Percentiles rank a stretch among this genome's conserved stretches.
These are phyloP conservation scores for Russula ochroleuca DNA, from an alignment of 768 basidiomycete species.

Conservation along the genomic window DNA sequence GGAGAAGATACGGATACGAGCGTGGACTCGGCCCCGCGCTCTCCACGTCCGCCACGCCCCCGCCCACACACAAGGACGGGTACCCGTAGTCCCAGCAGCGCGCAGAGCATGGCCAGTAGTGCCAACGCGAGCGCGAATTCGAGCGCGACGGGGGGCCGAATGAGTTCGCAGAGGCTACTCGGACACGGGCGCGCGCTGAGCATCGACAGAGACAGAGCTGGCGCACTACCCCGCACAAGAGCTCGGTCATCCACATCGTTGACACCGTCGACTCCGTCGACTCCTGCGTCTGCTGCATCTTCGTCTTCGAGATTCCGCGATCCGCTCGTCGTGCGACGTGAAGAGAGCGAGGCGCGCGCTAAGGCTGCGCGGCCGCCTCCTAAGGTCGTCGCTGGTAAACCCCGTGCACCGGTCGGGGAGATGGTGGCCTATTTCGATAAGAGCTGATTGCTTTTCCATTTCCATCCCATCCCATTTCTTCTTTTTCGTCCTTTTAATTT, in stretches of 20 bases:
- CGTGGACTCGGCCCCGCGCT: conserved; percentile 1
- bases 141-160: conserved; percentile 15
- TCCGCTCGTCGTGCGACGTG: conserved; percentile 64
- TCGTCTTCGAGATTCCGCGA: conserved; percentile 53
- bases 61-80: conserved; percentile 1
- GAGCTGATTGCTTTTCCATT: conserved; percentile 1
- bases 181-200: conserved; percentile 21
- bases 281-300: conserved; percentile 37
- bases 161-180: conserved; percentile 28
- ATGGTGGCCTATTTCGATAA: conserved; percentile 80
- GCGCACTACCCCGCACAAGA: background rate
- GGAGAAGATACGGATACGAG: conserved; percentile 21
- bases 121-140: background rate
- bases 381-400: conserved; percentile 40
- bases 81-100: background rate
- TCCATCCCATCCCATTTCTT: background rate
- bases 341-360: conserved; percentile 45
- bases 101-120: background rate
- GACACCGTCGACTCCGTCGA: conserved; percentile 20
- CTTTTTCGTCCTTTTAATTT: background rate
- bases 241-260: no score
- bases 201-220: conserved; percentile 15
- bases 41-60: conserved; percentile 4
- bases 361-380: conserved; percentile 43
- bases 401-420: conserved; percentile 70